Evolutionary conservation across 2,329 filamentous ascomycete species (phyloP), one percentile per base, ranked within the genome.

Genomic region (Exophiala xenobiotica): DNA sequence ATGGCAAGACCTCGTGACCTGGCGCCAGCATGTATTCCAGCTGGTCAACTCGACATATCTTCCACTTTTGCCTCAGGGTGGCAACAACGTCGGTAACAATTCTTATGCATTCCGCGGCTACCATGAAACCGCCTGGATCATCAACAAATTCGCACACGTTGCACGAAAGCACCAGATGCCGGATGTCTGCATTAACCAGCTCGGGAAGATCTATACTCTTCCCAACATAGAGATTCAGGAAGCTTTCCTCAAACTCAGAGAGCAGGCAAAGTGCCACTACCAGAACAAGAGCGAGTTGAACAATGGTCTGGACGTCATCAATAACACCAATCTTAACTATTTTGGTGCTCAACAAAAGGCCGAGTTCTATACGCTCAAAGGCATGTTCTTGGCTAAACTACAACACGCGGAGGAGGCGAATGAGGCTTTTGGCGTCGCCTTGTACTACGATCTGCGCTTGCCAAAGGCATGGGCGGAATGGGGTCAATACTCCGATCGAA

Each of bases 181-280:
- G 0, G 93, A 99, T 58, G 93, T 99, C 23, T 99, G 95, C 74
- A 96, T 99, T 71, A 92, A 83, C 59, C 93, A 99, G 67, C 81
- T 99, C 16, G 95, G 92, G 66, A 88, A 92, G 57, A 99, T 99
- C 67, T 99, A 99, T 69, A 99, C 93, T 0, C 79, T 99, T 4
- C 93, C 93, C 1, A 99, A 99, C 67, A 99, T 99, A 38, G 93
- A 99, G 73, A 99, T 99, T 40, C 95, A 99, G 67, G 93, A 99
- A 69, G 93, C 93, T 0, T 99, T 99, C 78, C 74, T 99, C 56
- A 99, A 99, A 74, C 74, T 99, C 46, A 80, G 95, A n/a, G 95
- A 99, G 71, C 93, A 99, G 71, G 93, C 93, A 37, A 96, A 96
- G 68, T 99, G 93, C 62, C 93, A 99, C 68, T 99, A 97, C 68